These are phyloP conservation scores for Sugiyamaella novakii DNA, from an alignment of 1,139 yeast species.

Conservation along the genomic window DNA sequence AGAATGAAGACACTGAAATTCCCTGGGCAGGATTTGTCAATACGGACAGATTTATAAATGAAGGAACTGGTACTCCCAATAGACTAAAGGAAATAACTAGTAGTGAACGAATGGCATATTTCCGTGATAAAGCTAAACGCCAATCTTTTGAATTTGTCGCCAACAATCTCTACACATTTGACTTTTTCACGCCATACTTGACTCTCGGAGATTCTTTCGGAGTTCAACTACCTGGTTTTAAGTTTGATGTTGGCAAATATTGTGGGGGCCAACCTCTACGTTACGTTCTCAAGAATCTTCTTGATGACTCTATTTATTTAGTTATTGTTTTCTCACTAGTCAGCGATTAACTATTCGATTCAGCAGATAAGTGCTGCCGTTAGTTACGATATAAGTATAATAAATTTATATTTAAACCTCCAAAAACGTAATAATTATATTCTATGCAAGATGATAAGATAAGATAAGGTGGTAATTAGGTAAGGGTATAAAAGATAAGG, in stretches of 20 bases:
- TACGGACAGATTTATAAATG: conserved; percentile 12
- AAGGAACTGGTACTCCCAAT: background rate
- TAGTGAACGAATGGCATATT: conserved; percentile 30
- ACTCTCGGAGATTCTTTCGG: conserved; percentile 47
- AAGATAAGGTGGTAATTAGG: conserved; percentile 2
- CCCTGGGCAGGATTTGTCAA: conserved; percentile 21
- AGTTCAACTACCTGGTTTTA: conserved; percentile 50
- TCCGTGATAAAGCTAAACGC: conserved; percentile 38
- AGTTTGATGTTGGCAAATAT: conserved; percentile 47
- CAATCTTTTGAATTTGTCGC: conserved; percentile 39
- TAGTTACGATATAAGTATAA: no score
- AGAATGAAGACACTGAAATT: conserved; percentile 11
- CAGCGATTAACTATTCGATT: conserved; percentile 9
- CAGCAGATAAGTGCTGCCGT: no score
- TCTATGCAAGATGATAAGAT: conserved; percentile 8
- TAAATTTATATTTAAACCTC: no score
- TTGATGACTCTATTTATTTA: conserved; percentile 32
- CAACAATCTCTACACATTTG: conserved; percentile 44
- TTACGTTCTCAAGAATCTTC: conserved; percentile 36
- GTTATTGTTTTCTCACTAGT: conserved; percentile 27
- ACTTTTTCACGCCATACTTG: conserved; percentile 49
- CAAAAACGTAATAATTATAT: no score
- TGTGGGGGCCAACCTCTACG: conserved; percentile 45
- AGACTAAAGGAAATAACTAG: background rate
- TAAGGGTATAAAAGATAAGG: conserved; percentile 4